Conservation (phyloP, 2,329 filamentous ascomycete species). For the Atkinsonella texensis region DNA sequence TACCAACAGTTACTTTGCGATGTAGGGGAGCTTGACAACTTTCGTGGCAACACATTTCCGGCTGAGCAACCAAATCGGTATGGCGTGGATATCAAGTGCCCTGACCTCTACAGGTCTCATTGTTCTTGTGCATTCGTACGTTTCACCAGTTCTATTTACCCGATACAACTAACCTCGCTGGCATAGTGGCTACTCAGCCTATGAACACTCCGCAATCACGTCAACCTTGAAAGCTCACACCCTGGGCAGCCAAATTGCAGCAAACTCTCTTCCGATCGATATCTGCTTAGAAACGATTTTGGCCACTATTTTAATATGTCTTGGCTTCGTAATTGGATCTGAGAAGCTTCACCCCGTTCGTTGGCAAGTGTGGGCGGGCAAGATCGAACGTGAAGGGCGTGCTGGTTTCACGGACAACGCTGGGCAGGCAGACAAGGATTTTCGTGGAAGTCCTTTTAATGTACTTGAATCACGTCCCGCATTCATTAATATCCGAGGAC, state of each 20-base stretch:
- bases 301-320: conserved; percentile 66
- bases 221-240: conserved; percentile 37
- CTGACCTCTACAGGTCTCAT: conserved; percentile 45
- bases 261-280: conserved; percentile 59
- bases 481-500: conserved; percentile 78
- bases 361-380: conserved; percentile 70
- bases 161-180: conserved; percentile 8
- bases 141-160: not conserved
- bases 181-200: conserved; percentile 82
- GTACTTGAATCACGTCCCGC: conserved; percentile 68
- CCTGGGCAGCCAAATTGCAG: conserved; percentile 27
- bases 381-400: conserved; percentile 67
- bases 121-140: conserved; percentile 80
- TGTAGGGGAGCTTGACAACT: too few species aligned
- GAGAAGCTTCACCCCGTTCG: conserved; percentile 73
- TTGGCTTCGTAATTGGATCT: conserved; percentile 70
- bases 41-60: not conserved
- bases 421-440: conserved; percentile 58
- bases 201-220: conserved; percentile 74
- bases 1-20: too few species aligned
- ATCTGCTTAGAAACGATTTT: conserved; percentile 78
- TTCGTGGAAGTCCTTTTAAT: conserved; percentile 66
- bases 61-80: not conserved
- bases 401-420: conserved; percentile 42
- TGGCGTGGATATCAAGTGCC: conserved; percentile 2